Base-by-base conservation (phyloP, 257 asterid genomes). In the Fraxinus pennsylvanica region DNA sequence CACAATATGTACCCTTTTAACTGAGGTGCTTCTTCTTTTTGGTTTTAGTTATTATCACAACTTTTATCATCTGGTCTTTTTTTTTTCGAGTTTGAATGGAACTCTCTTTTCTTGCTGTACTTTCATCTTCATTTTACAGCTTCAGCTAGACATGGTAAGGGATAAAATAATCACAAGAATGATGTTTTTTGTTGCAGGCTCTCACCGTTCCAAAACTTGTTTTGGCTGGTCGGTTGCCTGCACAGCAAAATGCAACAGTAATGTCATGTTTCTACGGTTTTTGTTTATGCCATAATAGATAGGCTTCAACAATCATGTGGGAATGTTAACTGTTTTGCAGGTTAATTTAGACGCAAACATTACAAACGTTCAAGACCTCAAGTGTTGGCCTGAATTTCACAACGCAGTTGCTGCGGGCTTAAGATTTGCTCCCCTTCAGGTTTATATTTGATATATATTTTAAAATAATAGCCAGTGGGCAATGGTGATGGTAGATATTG, bases 401-500 rank as follows among this genome's bases (percentile, higher is more conserved):
- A 95, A 95, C 86, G 98, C 98, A 61, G 98, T 95, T 81, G 98
- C 99, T 79, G 93, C 99, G 78, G 99, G 99, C 81, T 85, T 95
- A 86, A 91, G 96, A 80, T 90, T 93, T 75, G 90, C 98, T 83
- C 97, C 98, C 33, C 88, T 90, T 74, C 97, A 95, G 99, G 99
- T 95, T 78, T 78, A 69, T 74, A 79, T 80, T 75, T 69, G 63
- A 19, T 73, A 19, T 74, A 41, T 73, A 45, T 63, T 35, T 47
- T 61, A 54, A 30, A 50, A 63, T 61, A 38, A 74, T 52, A 63
- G 69, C 29, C 33, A 54, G 35, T 39, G 21, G 72, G 47, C 33
- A 79, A 72, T 76, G 75, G 76, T 81, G 45, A 35, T 30, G 1
- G 2, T 59, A 52, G 30, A 25, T 65, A 25, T 68, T 71, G 68